Conservation (phyloP, 192 early-diverging fungal genomes). For the Pilaira anomala region DNA sequence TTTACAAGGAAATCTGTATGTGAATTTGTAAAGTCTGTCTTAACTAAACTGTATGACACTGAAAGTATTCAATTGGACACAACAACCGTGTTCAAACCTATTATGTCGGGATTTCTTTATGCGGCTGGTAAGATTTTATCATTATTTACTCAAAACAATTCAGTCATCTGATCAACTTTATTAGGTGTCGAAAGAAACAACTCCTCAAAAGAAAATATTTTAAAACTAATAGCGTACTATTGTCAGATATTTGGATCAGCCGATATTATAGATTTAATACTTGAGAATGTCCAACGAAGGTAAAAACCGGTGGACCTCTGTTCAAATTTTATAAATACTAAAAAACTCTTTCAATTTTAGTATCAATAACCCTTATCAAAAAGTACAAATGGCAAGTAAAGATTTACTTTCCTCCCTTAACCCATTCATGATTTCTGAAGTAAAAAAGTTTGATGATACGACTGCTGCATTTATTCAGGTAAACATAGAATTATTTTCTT, state of each 20-base stretch:
- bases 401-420: slow-evolving; percentile 16
- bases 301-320: too few species aligned
- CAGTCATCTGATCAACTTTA: neutral
- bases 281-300: neutral
- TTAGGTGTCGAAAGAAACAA: slow-evolving; percentile 21
- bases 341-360: too few species aligned
- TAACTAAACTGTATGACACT: neutral
- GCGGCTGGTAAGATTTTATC: neutral
- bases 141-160: neutral
- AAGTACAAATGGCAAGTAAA: slow-evolving; percentile 30
- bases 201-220: slow-evolving; percentile 9
- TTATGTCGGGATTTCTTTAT: slow-evolving; percentile 1
- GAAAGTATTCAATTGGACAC: neutral
- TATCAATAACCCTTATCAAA: slow-evolving; percentile 28
- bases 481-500: neutral
- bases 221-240: slow-evolving; percentile 22
- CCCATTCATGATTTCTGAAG: slow-evolving; percentile 7
- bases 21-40: slow-evolving; percentile 4
- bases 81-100: neutral
- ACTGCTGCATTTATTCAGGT: neutral
- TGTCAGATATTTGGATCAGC: slow-evolving; percentile 31
- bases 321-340: too few species aligned
- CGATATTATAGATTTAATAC: slow-evolving; percentile 7
- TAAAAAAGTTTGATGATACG: neutral
- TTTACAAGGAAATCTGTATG: neutral